Conservation (phyloP, 2,329 filamentous ascomycete genomes). For the Arachnopeziza araneosa region DNA sequence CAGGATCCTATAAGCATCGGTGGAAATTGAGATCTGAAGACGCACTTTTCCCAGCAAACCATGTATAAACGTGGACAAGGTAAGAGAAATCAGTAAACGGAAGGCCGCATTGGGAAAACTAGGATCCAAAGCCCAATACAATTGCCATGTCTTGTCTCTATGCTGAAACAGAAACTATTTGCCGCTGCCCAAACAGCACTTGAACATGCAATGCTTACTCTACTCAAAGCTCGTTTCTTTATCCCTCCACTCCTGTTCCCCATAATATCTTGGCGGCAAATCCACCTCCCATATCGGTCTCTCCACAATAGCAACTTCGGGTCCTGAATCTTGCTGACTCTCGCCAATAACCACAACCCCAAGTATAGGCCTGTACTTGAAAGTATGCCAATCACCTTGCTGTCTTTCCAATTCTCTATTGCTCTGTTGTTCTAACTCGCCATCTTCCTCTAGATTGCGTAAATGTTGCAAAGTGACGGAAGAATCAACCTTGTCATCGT, state of each 20-base stretch:
- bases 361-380: conserved; percentile 91
- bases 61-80: neutral
- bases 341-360: conserved; percentile 51
- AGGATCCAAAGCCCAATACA: neutral
- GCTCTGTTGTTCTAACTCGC: neutral
- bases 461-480: neutral
- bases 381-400: conserved; percentile 62
- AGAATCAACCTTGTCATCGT: neutral
- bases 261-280: conserved; percentile 64
- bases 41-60: neutral
- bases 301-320: conserved; percentile 90
- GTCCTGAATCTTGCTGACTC: conserved; percentile 26
- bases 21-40: neutral
- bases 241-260: conserved; percentile 43
- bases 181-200: neutral
- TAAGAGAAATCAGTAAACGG: neutral
- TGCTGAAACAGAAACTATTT: neutral
- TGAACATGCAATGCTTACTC: neutral
- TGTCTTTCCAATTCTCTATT: neutral
- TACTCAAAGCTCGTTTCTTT: conserved; percentile 4
- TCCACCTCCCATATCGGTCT: conserved; percentile 79
- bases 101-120: neutral
- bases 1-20: neutral
- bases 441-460: neutral
- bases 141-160: neutral